Conservation (phyloP, 805 yeast genomes). For the Kuraishia hungarica region DNA sequence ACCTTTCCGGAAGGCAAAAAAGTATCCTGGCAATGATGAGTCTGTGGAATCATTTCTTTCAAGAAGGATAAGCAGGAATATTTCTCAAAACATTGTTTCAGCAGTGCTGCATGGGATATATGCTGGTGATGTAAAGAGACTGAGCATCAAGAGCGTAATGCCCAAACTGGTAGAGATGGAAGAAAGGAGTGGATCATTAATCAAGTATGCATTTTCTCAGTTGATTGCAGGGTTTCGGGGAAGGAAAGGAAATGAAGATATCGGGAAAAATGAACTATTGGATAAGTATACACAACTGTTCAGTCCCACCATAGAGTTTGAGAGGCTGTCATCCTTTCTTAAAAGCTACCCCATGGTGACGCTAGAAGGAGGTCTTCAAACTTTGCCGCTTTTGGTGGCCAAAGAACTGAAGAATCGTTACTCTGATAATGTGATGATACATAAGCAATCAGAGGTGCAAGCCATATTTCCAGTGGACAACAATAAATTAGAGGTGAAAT, state of each 20-base stretch:
- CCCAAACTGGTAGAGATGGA: constrained; percentile 52
- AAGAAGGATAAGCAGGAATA: constrained; percentile 58
- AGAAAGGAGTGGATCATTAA: constrained; percentile 46
- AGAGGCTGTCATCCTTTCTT: constrained; percentile 26
- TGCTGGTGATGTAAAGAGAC: constrained; percentile 66
- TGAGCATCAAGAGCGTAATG: constrained; percentile 60
- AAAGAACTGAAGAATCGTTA: constrained; percentile 21
- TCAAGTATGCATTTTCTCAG: constrained; percentile 24
- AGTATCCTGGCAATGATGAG: constrained; percentile 44
- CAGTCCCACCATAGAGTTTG: constrained; percentile 30
- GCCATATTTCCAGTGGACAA: constrained; percentile 8
- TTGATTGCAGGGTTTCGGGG: constrained; percentile 5
- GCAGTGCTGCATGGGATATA: constrained; percentile 87
- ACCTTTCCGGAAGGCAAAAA: constrained; percentile 29
- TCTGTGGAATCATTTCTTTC: constrained; percentile 56
- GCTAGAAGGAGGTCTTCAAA: constrained; percentile 44
- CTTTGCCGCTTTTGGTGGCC: constrained; percentile 29
- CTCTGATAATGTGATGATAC: constrained; percentile 32
- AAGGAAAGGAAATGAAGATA: constrained; percentile 1
- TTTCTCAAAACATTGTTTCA: constrained; percentile 55
- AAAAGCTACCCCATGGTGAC: constrained; percentile 55
- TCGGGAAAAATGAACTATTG: constrained; percentile 1
- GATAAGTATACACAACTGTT: constrained; percentile 28
- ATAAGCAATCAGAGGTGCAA: constrained; percentile 19
- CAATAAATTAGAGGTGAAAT: constrained; percentile 9